These are phyloP conservation scores for Suaeda aralocaspica DNA, from an alignment of 148 eudicot genomes.

Conservation along the genomic window DNA sequence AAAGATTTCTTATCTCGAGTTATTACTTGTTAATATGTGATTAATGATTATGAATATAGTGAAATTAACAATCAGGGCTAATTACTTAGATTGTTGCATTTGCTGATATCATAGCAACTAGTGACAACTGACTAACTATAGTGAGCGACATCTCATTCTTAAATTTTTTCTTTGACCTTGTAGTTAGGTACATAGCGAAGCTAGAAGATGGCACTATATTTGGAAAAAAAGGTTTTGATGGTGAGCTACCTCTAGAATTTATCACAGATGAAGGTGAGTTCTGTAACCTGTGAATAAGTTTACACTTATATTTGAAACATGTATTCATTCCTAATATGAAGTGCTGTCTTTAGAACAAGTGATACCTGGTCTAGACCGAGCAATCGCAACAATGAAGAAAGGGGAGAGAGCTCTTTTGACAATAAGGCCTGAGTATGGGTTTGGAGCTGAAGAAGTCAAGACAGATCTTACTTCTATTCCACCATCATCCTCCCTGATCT, in stretches of 20 bases:
- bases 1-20: no score
- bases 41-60: no score
- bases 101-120: no score
- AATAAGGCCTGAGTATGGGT: slow-evolving; percentile 52
- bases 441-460: slow-evolving; percentile 42
- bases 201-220: slow-evolving; percentile 56
- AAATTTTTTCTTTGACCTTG: slow-evolving; percentile 7
- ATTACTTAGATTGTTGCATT: no score
- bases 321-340: slow-evolving; percentile 4
- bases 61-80: no score
- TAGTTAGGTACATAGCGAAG: slow-evolving; percentile 57
- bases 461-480: slow-evolving; percentile 45
- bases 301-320: not conserved
- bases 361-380: slow-evolving; percentile 56
- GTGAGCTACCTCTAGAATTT: slow-evolving; percentile 45
- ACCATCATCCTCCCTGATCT: slow-evolving; percentile 44
- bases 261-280: slow-evolving; percentile 60
- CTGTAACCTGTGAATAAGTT: slow-evolving; percentile 5
- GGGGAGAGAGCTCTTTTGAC: slow-evolving; percentile 51
- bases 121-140: no score
- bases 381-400: slow-evolving; percentile 58
- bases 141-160: not conserved
- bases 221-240: slow-evolving; percentile 60
- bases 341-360: slow-evolving; percentile 48
- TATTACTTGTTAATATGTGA: no score